phyloP scores from a whole-genome alignment of 192 early-diverging fungal genomes.

The Cladochytrium replicatum region DNA sequence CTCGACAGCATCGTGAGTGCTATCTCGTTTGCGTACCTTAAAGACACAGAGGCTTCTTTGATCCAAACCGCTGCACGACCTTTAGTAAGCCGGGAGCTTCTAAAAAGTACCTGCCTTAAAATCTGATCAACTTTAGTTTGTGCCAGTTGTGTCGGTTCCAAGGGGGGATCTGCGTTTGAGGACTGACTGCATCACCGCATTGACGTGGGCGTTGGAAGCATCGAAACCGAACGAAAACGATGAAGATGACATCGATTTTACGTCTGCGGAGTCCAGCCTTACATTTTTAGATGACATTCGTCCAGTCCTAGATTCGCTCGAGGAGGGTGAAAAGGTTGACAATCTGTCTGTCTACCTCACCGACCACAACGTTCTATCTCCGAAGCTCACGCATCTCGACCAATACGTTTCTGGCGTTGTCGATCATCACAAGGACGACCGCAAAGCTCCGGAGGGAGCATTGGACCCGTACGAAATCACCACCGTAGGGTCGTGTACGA shows the following conservation, averaged over 20 bases:
- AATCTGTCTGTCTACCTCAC: conserved; percentile 38
- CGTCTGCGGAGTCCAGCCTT: not conserved
- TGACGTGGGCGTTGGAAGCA: conserved; percentile 11
- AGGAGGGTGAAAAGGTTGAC: not conserved
- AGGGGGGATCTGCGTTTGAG: conserved; percentile 49
- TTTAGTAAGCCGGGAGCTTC: too few species aligned
- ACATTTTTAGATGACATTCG: conserved; percentile 31
- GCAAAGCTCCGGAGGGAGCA: conserved; percentile 28
- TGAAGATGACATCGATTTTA: conserved; percentile 18
- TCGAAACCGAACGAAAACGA: not conserved
- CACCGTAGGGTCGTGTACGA: conserved; percentile 48
- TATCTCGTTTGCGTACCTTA: too few species aligned
- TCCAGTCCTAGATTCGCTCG: conserved; percentile 36
- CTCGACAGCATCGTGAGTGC: too few species aligned
- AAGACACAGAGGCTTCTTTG: too few species aligned
- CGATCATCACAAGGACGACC: conserved; percentile 65
- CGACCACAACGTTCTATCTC: conserved; percentile 58
- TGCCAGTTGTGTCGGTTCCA: conserved; percentile 54
- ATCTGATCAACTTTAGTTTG: too few species aligned
- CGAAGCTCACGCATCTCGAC: conserved; percentile 13
- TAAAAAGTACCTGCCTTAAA: too few species aligned
- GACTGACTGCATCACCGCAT: conserved; percentile 48
- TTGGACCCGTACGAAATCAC: conserved; percentile 39
- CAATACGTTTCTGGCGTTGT: conserved; percentile 42
- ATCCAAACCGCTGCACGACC: too few species aligned